Evolutionary conservation across 345 rosid genomes (phyloP), one percentile per base, ranked within the genome.

Genomic region (Carallia brachiata): DNA sequence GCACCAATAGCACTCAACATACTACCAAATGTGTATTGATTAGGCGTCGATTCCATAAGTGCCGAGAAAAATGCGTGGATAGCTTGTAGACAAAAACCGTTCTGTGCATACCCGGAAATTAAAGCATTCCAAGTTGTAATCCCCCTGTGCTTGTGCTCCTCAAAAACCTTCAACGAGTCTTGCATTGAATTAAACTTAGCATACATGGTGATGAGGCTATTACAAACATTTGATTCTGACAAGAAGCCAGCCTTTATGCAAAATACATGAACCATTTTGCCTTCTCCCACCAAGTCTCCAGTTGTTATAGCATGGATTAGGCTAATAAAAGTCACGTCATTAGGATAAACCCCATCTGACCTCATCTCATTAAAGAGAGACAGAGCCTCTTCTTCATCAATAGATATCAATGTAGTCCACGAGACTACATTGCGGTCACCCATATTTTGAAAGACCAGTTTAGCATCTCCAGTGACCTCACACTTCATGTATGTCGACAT

Each of bases 141-240:
- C 67, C 88, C 93, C 71, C 81, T 79, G 61, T 34, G 23, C 50
- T 79, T 39, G 57, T 88, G 80, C 78, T 88, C 93, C 50, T 86
- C 81, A 56, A 90, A 89, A 30, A 86, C 80, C 80, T 81, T 88
- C 68, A 68, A 19, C 4, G 96, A 86, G 47, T 82, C 86, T 65
- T 84, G 75, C 73, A 88, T 77, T 62, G 79, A 77, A 81, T 76
- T 76, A 55, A 94, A 90, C 74, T 85, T 87, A 37, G 93, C 90
- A 73, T 94, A 91, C 97, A 91, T 90, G 69, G 97, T 87, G 66
- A 90, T 88, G 53, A 94, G 81, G 76, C 96, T 84, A 65, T 86
- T 90, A 47, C 86, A 83, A 63, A 90, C 88, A 75, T 77, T 88
- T 66, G 69, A 62, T 80, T 86, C 81, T 6, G 84, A 75, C 28